A percentile compares a stretch with the other conserved stretches of the same genome.
Conservation (phyloP, 192 early-diverging fungal genomes). For the Jimgerdemannia lactiflua region DNA sequence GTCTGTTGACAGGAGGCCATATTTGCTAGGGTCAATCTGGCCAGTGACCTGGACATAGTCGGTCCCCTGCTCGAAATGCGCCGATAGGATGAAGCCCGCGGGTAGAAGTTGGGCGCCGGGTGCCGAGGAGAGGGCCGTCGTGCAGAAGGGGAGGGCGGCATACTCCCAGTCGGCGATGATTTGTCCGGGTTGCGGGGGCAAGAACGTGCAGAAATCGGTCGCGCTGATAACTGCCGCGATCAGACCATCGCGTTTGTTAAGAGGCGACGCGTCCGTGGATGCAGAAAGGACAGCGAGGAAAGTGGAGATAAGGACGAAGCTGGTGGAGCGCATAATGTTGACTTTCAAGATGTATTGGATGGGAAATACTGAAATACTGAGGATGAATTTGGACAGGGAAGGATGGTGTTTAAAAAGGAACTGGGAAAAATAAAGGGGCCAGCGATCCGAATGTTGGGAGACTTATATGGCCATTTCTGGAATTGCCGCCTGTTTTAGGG, state of each 20-base stretch:
- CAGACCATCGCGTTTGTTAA: not conserved
- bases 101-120: constrained; percentile 35
- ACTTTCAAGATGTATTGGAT: not conserved
- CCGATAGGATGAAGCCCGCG: constrained; percentile 43
- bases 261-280: not conserved
- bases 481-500: no score
- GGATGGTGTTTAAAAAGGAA: not conserved
- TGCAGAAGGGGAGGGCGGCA: constrained; percentile 43
- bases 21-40: constrained; percentile 35
- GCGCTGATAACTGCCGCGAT: constrained; percentile 1
- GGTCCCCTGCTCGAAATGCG: constrained; percentile 34
- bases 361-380: not conserved
- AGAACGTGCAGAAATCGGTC: constrained; percentile 33
- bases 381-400: not conserved
- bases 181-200: constrained; percentile 36
- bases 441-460: no score
- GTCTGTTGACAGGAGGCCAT: constrained; percentile 24
- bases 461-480: no score
- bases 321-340: not conserved
- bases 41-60: constrained; percentile 55
- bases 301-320: not conserved
- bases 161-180: constrained; percentile 41
- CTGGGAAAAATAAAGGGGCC: no score
- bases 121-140: constrained; percentile 22
- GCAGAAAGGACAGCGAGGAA: not conserved